Base-by-base conservation (phyloP, 345 rosid species). In the Populus pruinosa region DNA sequence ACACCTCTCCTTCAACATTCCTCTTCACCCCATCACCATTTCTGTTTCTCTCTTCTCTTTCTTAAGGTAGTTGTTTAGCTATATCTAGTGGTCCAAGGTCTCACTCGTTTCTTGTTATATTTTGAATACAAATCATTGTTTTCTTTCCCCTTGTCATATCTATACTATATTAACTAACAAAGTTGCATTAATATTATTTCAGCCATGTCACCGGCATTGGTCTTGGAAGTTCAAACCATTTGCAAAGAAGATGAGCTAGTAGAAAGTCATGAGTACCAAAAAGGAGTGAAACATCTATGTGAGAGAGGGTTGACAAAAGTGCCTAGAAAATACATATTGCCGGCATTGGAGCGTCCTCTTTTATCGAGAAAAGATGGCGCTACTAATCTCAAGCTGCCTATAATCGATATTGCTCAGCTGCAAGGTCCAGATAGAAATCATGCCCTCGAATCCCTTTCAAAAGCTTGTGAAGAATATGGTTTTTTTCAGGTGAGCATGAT, bases 381-480 rank as follows among this genome's bases (percentile, higher is more conserved):
- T 59, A 11, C 44, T 38, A 69, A 47, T 69, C 44, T 77, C 31
- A 74, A 39, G 25, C 67, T 86, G 55, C 88, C 88, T 1, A 69
- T 86, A 31, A 72, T 86, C 20, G 87, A 86, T 76, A 77, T 86
- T 27, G 71, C 83, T 17, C 72, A 69, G 17, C 65, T 86, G 21
- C 81, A 71, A 62, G 83, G 83, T 69, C 38, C 83, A 9, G 50
- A 77, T 43, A 75, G 88, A 44, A 17, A 25, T 49, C 74, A 66
- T 18, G 80, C 56, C 31, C 82, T 86, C 43, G 16, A 65, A n/a
- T 70, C 79, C 68, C 82, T 83, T 17, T 76, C 85, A 1, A 73
- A 75, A 53, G 88, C 88, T 35, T 86, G 82, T 29, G 66, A 80
- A 76, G 78, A 79, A 39, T 86, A 82, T 66, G 88, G 88, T 14